phyloP scores from a whole-genome alignment of 2,329 filamentous ascomycete genomes.

The Fusarium napiforme region DNA sequence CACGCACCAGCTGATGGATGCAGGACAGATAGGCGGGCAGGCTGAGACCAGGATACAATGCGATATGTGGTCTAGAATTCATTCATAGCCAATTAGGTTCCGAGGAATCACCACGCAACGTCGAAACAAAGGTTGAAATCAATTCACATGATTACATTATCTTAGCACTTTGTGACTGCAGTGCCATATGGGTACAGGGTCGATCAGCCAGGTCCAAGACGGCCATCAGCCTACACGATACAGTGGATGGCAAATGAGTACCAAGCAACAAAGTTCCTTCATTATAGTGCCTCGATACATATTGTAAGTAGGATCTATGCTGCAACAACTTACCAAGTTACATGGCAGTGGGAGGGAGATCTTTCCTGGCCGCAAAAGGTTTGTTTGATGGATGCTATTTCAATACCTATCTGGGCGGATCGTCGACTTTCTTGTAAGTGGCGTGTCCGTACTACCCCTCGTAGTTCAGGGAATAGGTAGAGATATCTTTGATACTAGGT shows the following conservation, averaged over 20 bases:
- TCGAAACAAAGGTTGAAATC: neutral
- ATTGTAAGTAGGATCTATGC: neutral
- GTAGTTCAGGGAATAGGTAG: neutral
- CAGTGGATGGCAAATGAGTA: neutral
- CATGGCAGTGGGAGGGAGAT: neutral
- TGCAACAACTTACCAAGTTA: neutral
- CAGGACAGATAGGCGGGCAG: neutral
- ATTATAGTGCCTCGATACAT: neutral
- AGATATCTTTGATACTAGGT: neutral
- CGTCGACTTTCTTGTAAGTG: neutral
- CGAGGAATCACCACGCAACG: conserved; percentile 4
- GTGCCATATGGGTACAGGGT: neutral
- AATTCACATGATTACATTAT: conserved; percentile 15
- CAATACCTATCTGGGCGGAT: neutral
- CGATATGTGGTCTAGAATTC: neutral
- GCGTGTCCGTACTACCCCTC: neutral
- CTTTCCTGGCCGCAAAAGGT: neutral
- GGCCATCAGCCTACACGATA: neutral
- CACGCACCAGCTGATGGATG: neutral
- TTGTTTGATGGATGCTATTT: neutral
- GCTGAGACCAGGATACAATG: neutral
- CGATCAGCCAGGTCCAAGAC: neutral
- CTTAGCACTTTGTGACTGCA: neutral
- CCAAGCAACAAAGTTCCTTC: neutral
- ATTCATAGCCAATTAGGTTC: conserved; percentile 6